Percentiles rank a stretch among this genome's conserved stretches.
Evolutionary conservation across 2,329 filamentous ascomycete genomes (phyloP).

Genomic region (Diplodia corticola): DNA sequence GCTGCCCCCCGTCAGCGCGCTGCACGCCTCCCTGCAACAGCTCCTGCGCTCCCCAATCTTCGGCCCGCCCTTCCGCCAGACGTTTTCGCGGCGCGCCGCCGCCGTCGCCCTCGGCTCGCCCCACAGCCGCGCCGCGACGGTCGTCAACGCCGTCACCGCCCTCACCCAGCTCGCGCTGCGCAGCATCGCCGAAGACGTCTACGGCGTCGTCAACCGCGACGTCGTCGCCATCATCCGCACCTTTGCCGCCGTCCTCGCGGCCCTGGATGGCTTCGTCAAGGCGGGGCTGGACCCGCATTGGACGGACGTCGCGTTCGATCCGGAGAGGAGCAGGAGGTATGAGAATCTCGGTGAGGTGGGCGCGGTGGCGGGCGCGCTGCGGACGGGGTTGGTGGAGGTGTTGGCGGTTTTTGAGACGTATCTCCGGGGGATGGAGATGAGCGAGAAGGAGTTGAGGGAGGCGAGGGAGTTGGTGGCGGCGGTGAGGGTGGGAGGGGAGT

Average conservation of each 20-base stretch:
- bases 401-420: conserved; percentile 74
- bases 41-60: conserved; percentile 39
- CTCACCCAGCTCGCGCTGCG: conserved; percentile 68
- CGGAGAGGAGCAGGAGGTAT: conserved; percentile 42
- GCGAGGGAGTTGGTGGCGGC: conserved; percentile 62
- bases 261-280: conserved; percentile 67
- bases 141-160: conserved; percentile 61
- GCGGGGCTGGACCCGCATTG: conserved; percentile 64
- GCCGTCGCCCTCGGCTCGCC: conserved; percentile 72
- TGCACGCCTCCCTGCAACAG: not conserved
- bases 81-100: conserved; percentile 64
- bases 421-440: conserved; percentile 68
- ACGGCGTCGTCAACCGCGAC: conserved; percentile 82
- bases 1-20: not conserved
- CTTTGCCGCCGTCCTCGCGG: conserved; percentile 67
- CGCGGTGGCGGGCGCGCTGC: conserved; percentile 64
- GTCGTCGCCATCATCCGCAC: conserved; percentile 72
- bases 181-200: conserved; percentile 77
- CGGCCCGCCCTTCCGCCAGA: conserved; percentile 69
- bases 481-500: conserved; percentile 27
- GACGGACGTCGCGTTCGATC: conserved; percentile 68
- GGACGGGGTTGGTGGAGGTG: conserved; percentile 64
- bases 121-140: conserved; percentile 57
- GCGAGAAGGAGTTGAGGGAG: conserved; percentile 67
- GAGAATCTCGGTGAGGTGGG: conserved; percentile 65